phyloP scores from a whole-genome alignment of 352 stramenopile species.

The Phytophthora cactorum region DNA sequence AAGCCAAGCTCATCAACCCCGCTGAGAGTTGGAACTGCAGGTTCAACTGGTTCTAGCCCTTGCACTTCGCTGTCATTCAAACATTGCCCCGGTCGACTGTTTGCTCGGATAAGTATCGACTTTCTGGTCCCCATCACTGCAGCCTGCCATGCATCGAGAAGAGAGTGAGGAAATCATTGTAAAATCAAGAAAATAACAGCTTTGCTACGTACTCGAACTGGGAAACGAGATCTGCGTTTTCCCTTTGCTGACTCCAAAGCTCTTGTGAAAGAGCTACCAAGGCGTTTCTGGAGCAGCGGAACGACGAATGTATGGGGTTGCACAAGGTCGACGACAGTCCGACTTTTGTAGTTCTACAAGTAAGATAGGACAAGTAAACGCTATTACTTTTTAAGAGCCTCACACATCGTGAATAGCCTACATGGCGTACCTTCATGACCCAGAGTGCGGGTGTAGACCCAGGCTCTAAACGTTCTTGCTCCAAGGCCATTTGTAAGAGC shows the following conservation, averaged over 20 bases:
- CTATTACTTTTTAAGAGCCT: background rate
- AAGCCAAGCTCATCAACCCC: conserved; percentile 59
- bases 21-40: conserved; percentile 36
- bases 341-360: conserved; percentile 63
- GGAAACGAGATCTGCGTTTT: conserved; percentile 46
- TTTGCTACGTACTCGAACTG: conserved; percentile 21
- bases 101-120: conserved; percentile 15
- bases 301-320: conserved; percentile 43
- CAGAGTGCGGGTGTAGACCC: conserved; percentile 41
- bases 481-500: conserved; percentile 54
- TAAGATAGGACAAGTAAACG: background rate
- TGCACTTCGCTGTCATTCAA: conserved; percentile 12
- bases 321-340: conserved; percentile 56
- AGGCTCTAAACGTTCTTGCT: conserved; percentile 39
- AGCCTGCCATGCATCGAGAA: conserved; percentile 13
- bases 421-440: conserved; percentile 54
- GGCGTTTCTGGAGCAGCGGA: conserved; percentile 55
- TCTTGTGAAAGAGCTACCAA: conserved; percentile 38
- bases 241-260: conserved; percentile 26
- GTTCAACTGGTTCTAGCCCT: conserved; percentile 14
- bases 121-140: conserved; percentile 22
- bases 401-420: background rate
- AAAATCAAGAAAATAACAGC: background rate
- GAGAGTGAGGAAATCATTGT: background rate
- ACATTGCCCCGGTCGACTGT: conserved; percentile 12